Evolutionary conservation across 768 basidiomycete species (phyloP).

Genomic region (Boletus huronensis): DNA sequence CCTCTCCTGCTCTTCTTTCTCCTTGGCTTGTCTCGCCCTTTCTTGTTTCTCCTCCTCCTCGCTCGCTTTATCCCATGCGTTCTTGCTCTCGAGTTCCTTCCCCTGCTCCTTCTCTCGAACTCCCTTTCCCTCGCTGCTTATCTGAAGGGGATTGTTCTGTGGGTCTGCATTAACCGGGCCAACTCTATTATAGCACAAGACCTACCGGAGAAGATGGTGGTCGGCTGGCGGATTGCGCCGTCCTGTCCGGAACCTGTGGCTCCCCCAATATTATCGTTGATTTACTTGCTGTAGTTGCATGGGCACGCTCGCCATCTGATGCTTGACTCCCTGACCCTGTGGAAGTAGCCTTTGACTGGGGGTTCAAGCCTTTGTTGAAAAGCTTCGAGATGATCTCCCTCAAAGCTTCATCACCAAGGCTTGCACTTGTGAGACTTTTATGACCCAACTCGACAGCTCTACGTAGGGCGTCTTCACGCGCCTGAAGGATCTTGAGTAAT

Average conservation of each 20-base stretch:
- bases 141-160: slow-evolving; percentile 1
- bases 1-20: background rate
- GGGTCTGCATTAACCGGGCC: background rate
- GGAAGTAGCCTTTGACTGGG: slow-evolving; percentile 11
- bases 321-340: slow-evolving; percentile 19
- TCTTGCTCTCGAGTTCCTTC: background rate
- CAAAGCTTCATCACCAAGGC: slow-evolving; percentile 29
- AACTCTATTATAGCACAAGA: background rate
- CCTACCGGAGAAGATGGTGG: slow-evolving; percentile 6
- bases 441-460: slow-evolving; percentile 32
- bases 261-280: background rate
- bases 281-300: background rate
- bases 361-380: slow-evolving; percentile 27
- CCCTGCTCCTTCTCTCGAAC: background rate
- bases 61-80: background rate
- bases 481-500: slow-evolving; percentile 47
- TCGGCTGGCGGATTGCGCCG: background rate
- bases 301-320: background rate
- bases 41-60: background rate
- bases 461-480: slow-evolving; percentile 47
- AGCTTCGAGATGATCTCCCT: slow-evolving; percentile 32
- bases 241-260: slow-evolving; percentile 14
- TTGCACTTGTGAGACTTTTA: slow-evolving; percentile 32
- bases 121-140: background rate
- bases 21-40: background rate